Evolutionary conservation across 768 basidiomycete genomes (phyloP).

Genomic region (Scleroderma bovista): DNA sequence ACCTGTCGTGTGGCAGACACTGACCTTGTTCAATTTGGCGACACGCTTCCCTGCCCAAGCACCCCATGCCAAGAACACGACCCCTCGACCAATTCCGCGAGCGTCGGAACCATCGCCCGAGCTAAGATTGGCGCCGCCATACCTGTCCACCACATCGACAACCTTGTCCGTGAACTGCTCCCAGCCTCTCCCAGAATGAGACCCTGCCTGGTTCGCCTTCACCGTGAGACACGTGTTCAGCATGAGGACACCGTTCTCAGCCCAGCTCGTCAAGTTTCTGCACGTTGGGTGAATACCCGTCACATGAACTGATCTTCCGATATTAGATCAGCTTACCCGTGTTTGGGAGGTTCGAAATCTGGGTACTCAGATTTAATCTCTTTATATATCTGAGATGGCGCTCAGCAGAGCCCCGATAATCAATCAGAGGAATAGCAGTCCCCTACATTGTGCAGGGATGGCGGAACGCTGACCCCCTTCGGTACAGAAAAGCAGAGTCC

Average conservation of each 20-base stretch:
- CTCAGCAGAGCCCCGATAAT: slow-evolving; percentile 8
- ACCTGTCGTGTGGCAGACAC: slow-evolving; percentile 16
- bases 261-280: slow-evolving; percentile 80
- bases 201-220: slow-evolving; percentile 64
- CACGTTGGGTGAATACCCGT: slow-evolving; percentile 3
- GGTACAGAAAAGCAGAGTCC: slow-evolving; percentile 91
- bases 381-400: slow-evolving; percentile 63
- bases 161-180: slow-evolving; percentile 85
- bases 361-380: slow-evolving; percentile 83
- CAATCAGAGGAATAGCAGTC: slow-evolving; percentile 5
- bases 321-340: slow-evolving; percentile 57
- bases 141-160: slow-evolving; percentile 69
- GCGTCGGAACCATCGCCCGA: slow-evolving; percentile 28
- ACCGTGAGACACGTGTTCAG: slow-evolving; percentile 94
- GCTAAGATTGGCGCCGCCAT: slow-evolving; percentile 66
- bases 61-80: slow-evolving; percentile 91
- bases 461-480: slow-evolving; percentile 65
- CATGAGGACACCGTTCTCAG: slow-evolving; percentile 81
- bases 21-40: slow-evolving; percentile 66
- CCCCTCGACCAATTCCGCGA: slow-evolving; percentile 61
- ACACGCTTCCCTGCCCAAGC: slow-evolving; percentile 81
- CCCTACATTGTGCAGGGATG: slow-evolving; percentile 76
- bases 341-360: slow-evolving; percentile 69
- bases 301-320: slow-evolving; percentile 7
- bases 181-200: slow-evolving; percentile 87